A percentile compares a stretch with the other conserved stretches of the same genome.
Evolutionary conservation across 228 moss, liverwort and hornwort genomes (phyloP).

Genomic region (Sphagnum magellanicum): DNA sequence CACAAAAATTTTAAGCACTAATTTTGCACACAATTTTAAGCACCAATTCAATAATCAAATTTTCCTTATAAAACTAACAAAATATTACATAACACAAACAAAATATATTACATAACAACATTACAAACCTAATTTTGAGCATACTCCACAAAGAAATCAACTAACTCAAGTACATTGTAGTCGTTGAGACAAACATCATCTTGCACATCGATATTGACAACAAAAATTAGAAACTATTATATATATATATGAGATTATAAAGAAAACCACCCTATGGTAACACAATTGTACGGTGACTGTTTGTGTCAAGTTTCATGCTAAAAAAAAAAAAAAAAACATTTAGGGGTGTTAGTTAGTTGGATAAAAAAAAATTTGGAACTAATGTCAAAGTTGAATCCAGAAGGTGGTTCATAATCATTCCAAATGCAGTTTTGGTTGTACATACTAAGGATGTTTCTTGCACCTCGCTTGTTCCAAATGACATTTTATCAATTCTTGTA

Average conservation of each 20-base stretch:
- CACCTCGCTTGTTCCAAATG: slow-evolving; percentile 16
- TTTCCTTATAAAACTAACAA: too few species aligned
- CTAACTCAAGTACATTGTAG: slow-evolving; percentile 73
- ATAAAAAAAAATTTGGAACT: slow-evolving; percentile 42
- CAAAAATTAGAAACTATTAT: too few species aligned
- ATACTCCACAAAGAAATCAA: slow-evolving; percentile 72
- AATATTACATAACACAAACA: too few species aligned
- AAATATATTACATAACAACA: too few species aligned
- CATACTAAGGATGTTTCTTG: slow-evolving; percentile 81
- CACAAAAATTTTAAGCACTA: too few species aligned
- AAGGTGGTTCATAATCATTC: slow-evolving; percentile 66
- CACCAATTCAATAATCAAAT: too few species aligned
- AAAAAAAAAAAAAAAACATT: too few species aligned
- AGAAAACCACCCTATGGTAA: too few species aligned
- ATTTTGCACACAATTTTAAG: too few species aligned
- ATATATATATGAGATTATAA: neutral
- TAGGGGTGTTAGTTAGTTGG: slow-evolving; percentile 27
- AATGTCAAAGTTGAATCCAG: slow-evolving; percentile 70
- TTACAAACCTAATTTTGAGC: slow-evolving; percentile 55
- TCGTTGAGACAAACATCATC: slow-evolving; percentile 71
- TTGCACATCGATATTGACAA: slow-evolving; percentile 17
- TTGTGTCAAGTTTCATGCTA: too few species aligned
- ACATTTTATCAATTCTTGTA: neutral
- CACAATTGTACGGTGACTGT: too few species aligned
- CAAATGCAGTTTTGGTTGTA: slow-evolving; percentile 57